Evolutionary conservation across 495 filamentous ascomycete genomes (phyloP), one percentile per base, ranked within the genome.

Genomic region (Neurospora sp.): DNA sequence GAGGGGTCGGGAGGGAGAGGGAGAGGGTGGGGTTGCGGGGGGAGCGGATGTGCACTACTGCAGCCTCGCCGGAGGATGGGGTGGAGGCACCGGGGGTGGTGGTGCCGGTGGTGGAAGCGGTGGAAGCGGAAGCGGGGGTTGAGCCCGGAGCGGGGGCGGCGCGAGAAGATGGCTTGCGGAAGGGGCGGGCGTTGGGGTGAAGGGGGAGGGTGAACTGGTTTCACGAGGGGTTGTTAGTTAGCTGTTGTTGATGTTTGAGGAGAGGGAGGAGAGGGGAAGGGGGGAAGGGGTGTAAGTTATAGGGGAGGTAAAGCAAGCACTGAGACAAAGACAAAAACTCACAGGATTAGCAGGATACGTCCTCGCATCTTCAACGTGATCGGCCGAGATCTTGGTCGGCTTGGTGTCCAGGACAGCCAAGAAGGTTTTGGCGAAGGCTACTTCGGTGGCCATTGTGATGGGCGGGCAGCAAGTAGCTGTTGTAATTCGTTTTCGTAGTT

Each of bases 341-440:
- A 97, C 94, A 41, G 93, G 90, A 40, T 86, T 84, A 71, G 90
- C 83, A 18, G 91, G 89, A 78, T 94, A 90, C 73, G 85, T 89
- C 77, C 89, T 90, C 40, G 92, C 88, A 78, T 97, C 92, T 80
- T 92, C 90, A 83, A 95, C 89, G 89, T 97, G 90, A 82, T 97
- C 94, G 74, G 91, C 83, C 12, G 89, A 87, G 70, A 97, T 87
- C 82, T 94, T 95, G 77, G 90, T 80, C 10, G 92, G 91, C 73
- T 90, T 89, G 41, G 89, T 86, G 84, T 95, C 93, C 70, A 98
- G 88, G 23, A 88, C 85, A 23, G 91, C 84, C 76, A 99, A 90
- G 84, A 95, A 97, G 69, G 89, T 84, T 81, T 92, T 94, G 73
- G 93, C 89, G 81, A 97, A 99, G 70, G 88, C 81, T 69, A 94